Base-by-base conservation (phyloP, 352 stramenopile species). In the Globisporangium spiculum region DNA sequence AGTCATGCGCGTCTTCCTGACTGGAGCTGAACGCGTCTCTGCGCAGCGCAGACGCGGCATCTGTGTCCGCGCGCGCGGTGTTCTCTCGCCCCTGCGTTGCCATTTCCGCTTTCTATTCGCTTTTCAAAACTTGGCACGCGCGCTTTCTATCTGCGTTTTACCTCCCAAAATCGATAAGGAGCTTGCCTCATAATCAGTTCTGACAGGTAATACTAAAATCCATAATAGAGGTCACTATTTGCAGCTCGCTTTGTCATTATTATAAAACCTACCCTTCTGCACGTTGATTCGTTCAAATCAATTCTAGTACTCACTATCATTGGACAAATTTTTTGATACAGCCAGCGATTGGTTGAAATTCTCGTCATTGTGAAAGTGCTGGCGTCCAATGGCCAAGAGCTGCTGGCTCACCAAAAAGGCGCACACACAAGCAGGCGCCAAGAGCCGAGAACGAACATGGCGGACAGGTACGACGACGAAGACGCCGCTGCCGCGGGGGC, bases 81-180 rank as follows among this genome's bases (percentile, higher is more conserved):
- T 52, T 48, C 57, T n/a, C 32, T 46, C 36, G 32, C 9, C 52
- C 22, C 34, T 46, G 4, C 20, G 27, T 63, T n/a, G n/a, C 14
- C 53, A 32, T 63, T 8, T 62, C 27, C 7, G 10, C 30, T 61
- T 61, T 61, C 52, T 32, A 56, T 58, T 58, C 53, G 53, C 53
- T 59, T 63, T 63, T 63, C 34, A 50, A 63, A 59, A 52, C 22
- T 61, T 18, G 4, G 12, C 27, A 30, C 53, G 10, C 52, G 52
- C 53, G 14, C 53, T 38, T 59, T 30, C 27, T 30, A 1, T 36
- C 26, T 4, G n/a, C 9, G 4, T 32, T 9, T 3, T 16, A 0
- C n/a, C 56, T 63, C 36, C 22, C 9, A n/a, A 62, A 50, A n/a
- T 27, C 0, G 56, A 62, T 62, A 60, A 18, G 3, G 16, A 36